phyloP scores from a whole-genome alignment of 2,329 filamentous ascomycete species.

The Decorospora gaudefroyi region DNA sequence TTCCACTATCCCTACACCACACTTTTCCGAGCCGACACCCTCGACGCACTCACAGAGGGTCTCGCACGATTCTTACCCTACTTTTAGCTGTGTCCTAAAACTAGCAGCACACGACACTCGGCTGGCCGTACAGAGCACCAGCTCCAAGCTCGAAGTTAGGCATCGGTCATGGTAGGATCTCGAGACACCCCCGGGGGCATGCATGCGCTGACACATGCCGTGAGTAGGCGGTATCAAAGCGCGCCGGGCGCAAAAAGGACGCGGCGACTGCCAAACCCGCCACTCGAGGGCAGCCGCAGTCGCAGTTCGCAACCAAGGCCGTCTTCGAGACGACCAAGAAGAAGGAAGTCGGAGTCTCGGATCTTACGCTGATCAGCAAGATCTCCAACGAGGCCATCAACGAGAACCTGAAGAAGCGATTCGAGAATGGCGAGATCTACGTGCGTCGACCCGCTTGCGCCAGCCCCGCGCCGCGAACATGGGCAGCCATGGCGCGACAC shows the following conservation, averaged over 20 bases:
- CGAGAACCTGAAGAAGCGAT: slow-evolving; percentile 97
- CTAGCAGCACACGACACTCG: slow-evolving; percentile 19
- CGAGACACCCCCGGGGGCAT: slow-evolving; percentile 8
- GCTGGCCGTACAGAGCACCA: slow-evolving; percentile 15
- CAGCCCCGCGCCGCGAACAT: slow-evolving; percentile 28
- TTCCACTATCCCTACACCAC: slow-evolving; percentile 15
- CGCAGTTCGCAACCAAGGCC: slow-evolving; percentile 86
- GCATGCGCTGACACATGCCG: slow-evolving; percentile 24
- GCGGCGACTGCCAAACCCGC: slow-evolving; percentile 51
- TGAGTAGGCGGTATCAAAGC: slow-evolving; percentile 59
- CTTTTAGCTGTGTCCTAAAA: slow-evolving; percentile 1
- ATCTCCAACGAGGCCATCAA: slow-evolving; percentile 99
- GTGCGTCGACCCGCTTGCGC: slow-evolving; percentile 52
- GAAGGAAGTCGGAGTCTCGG: slow-evolving; percentile 98
- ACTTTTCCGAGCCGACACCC: slow-evolving; percentile 15
- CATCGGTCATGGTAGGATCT: slow-evolving; percentile 44
- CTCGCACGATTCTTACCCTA: slow-evolving; percentile 6
- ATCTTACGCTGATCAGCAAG: slow-evolving; percentile 96
- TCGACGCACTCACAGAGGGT: slow-evolving; percentile 2
- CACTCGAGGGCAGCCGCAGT: slow-evolving; percentile 51
- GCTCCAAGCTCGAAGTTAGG: slow-evolving; percentile 36
- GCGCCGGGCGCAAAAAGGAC: slow-evolving; percentile 63
- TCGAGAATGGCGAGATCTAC: slow-evolving; percentile 97
- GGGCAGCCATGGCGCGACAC: slow-evolving; percentile 13
- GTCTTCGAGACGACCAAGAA: slow-evolving; percentile 96